phyloP scores from a whole-genome alignment of 1,284 basidiomycete genomes.

The Phellinidium pouzarii region DNA sequence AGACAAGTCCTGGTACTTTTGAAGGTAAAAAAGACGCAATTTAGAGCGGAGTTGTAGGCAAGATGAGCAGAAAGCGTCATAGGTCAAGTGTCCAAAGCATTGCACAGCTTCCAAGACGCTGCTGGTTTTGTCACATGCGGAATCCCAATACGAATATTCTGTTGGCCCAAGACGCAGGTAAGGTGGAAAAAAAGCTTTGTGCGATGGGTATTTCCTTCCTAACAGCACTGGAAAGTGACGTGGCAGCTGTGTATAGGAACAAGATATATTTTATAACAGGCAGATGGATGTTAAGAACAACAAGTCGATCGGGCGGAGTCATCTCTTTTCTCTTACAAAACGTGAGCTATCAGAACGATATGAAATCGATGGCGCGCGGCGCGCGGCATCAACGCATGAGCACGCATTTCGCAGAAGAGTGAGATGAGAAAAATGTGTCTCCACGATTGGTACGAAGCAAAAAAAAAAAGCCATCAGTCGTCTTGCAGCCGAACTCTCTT shows the following conservation, averaged over 20 bases:
- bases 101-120: not conserved
- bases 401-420: not conserved
- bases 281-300: too few species aligned
- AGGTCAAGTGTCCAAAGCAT: not conserved
- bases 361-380: constrained; percentile 7
- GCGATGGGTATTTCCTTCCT: not conserved
- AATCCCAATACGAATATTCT: not conserved
- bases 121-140: not conserved
- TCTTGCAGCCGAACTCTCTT: too few species aligned
- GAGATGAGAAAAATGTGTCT: not conserved
- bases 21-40: not conserved
- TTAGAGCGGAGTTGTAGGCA: not conserved
- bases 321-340: not conserved
- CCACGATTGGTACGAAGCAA: too few species aligned
- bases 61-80: not conserved
- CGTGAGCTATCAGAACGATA: not conserved
- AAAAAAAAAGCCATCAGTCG: too few species aligned
- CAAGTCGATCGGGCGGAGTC: not conserved
- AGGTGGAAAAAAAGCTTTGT: not conserved
- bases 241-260: not conserved
- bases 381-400: not conserved
- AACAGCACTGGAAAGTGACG: not conserved
- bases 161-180: too few species aligned
- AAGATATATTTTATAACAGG: not conserved
- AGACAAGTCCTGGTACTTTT: not conserved